Conservation (phyloP, 2,329 filamentous ascomycete species). For the Microdochium trichocladiopsis region DNA sequence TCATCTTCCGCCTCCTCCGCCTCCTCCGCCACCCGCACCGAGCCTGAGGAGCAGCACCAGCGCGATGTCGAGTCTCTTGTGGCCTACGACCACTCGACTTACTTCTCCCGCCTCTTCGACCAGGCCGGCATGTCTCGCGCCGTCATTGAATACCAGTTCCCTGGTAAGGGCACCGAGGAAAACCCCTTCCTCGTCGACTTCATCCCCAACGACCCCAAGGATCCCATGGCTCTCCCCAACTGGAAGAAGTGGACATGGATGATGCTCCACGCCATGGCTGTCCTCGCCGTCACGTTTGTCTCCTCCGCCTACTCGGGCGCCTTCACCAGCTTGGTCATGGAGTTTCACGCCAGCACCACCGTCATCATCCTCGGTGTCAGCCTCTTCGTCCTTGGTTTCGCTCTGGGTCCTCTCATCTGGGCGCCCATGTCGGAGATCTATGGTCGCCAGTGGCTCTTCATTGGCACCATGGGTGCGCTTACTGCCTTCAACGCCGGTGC, state of each 20-base stretch:
- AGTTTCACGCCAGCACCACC: conserved; percentile 44
- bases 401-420: conserved; percentile 52
- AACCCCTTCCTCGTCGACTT: conserved; percentile 65
- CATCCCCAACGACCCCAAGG: conserved; percentile 57
- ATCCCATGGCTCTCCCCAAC: conserved; percentile 53
- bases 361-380: conserved; percentile 44
- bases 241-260: conserved; percentile 61
- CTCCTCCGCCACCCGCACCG: conserved; percentile 24
- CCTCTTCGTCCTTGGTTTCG: conserved; percentile 50
- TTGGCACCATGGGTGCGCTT: conserved; percentile 44
- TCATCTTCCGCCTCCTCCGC: conserved; percentile 9
- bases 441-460: conserved; percentile 48
- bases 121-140: conserved; percentile 50
- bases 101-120: conserved; percentile 48
- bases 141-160: conserved; percentile 48
- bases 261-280: conserved; percentile 55
- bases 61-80: conserved; percentile 33
- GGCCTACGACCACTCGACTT: conserved; percentile 24
- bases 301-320: conserved; percentile 62
- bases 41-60: conserved; percentile 13
- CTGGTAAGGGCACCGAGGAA: conserved; percentile 55
- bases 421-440: conserved; percentile 58
- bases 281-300: conserved; percentile 62
- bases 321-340: conserved; percentile 40
- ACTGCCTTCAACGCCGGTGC: conserved; percentile 51